Evolutionary conservation across 176 grass and related monocot genomes (phyloP), one percentile per base, ranked within the genome.

Genomic region (Triticum urartu): DNA sequence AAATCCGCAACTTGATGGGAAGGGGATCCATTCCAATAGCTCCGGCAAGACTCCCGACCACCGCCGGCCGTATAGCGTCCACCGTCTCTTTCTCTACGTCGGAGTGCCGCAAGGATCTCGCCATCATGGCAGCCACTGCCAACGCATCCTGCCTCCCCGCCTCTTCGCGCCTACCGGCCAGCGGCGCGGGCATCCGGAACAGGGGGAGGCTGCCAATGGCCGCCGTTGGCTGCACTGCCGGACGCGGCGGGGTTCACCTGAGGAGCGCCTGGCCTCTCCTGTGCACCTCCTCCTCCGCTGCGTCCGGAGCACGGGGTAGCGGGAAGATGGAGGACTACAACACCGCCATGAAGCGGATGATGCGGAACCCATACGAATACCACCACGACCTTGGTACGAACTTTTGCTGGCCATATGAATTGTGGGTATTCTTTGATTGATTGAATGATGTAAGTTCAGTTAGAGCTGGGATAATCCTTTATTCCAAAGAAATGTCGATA

Each of bases 321-420:
- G 61, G 64, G 25, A 86, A 20, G 87, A 87, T 91, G 82, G 96
- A 95, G 64, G 93, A 95, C 69, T 92, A 92, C 59, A 98, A 94
- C 75, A 91, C 92, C 10, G 90, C 85, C 88, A 98, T 95, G 92
- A 98, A 95, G 81, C 64, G 88, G 45, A 88, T 95, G 84, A 95
- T 95, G 96, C 91, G 93, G 72, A 98, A 91, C 18, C 93, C 93
- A 11, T 95, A 94, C 54, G 96, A 95, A 48, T 94, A 94, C 77
- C 93, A 95, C 72, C 93, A 95, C 38, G 93, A 95, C 48, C 89
- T 95, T 11, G 93, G 95, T 95, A 89, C 5, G 15, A 52, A 47
- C n/a, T 20, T 81, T 79, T 84, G n/a, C 25, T 1, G 11, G 56
- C 3, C 63, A 78, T 11, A 18, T 69, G 13, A 39, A 12, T 39